Conservation (phyloP, 1,284 basidiomycete genomes). For the Porogramme epimiltina region DNA sequence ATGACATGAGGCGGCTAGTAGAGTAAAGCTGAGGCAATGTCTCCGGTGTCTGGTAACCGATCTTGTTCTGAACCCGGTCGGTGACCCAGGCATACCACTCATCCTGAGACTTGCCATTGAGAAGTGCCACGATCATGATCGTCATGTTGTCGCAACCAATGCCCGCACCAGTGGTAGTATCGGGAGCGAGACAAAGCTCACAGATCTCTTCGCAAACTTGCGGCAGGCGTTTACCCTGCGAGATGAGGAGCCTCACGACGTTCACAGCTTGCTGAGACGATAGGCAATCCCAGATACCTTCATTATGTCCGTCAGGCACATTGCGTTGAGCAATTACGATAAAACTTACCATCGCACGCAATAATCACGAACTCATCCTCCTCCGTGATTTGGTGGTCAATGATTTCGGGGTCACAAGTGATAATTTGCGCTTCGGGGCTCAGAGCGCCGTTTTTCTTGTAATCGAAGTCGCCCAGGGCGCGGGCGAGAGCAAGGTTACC, state of each 20-base stretch:
- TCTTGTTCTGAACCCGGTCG: constrained; percentile 77
- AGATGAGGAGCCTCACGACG: constrained; percentile 83
- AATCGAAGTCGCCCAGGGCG: constrained; percentile 98
- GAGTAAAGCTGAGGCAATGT: constrained; percentile 71
- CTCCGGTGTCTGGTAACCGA: constrained; percentile 75
- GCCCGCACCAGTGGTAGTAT: constrained; percentile 87
- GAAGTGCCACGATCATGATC: constrained; percentile 86
- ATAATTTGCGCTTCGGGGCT: constrained; percentile 93
- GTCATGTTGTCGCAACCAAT: constrained; percentile 99
- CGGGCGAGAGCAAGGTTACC: constrained; percentile 96
- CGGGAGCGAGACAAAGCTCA: constrained; percentile 92
- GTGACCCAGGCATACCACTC: constrained; percentile 95
- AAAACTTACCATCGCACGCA: constrained; percentile 89
- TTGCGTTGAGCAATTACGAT: background rate
- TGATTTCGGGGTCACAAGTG: constrained; percentile 93
- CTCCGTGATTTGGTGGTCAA: constrained; percentile 74
- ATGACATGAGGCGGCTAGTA: constrained; percentile 56
- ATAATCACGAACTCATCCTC: constrained; percentile 97
- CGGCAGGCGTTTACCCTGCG: constrained; percentile 77
- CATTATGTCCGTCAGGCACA: constrained; percentile 6
- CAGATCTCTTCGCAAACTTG: constrained; percentile 92
- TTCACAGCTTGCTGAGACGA: constrained; percentile 93
- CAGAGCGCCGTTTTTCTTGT: constrained; percentile 91
- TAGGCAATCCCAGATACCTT: constrained; percentile 99
- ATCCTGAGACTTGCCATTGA: constrained; percentile 85